Conservation (phyloP, 2,329 filamentous ascomycete genomes). For the Aspergillus caelatus region DNA sequence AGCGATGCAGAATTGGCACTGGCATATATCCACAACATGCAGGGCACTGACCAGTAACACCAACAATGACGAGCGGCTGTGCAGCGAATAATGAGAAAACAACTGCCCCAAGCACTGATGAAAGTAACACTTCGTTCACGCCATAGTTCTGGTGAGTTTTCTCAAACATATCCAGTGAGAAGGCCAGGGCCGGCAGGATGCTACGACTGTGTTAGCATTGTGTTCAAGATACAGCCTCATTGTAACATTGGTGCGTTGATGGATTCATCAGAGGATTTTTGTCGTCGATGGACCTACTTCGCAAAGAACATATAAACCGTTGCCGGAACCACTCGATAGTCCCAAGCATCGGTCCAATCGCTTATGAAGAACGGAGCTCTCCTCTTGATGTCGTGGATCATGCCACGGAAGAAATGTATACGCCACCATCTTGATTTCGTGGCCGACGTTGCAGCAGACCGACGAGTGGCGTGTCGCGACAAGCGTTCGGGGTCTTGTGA, state of each 20-base stretch:
- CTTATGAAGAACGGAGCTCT: constrained; percentile 76
- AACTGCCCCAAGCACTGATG: constrained; percentile 78
- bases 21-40: background rate
- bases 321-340: constrained; percentile 84
- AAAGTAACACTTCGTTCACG: constrained; percentile 86
- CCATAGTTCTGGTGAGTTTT: constrained; percentile 84
- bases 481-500: background rate
- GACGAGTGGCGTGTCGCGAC: background rate
- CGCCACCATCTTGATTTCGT: constrained; percentile 68
- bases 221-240: background rate
- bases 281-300: constrained; percentile 61
- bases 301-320: constrained; percentile 96
- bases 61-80: constrained; percentile 87
- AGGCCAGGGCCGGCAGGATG: constrained; percentile 83
- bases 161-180: constrained; percentile 90
- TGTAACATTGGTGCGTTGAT: background rate
- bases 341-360: constrained; percentile 86
- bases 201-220: constrained; percentile 47
- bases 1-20: background rate
- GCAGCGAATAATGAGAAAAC: constrained; percentile 76
- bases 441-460: constrained; percentile 8
- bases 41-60: constrained; percentile 68
- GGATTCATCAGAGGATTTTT: background rate
- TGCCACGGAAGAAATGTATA: constrained; percentile 74
- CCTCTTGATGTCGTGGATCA: constrained; percentile 75